These are phyloP conservation scores for Margaritispora aquatica DNA, from an alignment of 495 filamentous ascomycete species.

Conservation along the genomic window DNA sequence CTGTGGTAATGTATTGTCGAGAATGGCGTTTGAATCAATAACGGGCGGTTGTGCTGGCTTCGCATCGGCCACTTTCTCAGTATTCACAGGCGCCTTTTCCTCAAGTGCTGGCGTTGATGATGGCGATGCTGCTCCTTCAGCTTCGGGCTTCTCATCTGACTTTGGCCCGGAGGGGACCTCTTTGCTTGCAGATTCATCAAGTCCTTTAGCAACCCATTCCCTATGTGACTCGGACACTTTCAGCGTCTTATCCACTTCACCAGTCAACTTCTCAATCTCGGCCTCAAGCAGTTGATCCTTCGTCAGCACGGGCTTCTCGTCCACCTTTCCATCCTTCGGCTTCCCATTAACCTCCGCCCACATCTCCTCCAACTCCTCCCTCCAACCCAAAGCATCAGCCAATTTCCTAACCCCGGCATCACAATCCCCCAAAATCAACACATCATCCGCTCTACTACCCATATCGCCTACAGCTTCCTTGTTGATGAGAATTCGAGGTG, in stretches of 20 bases:
- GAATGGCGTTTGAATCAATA: constrained; percentile 6
- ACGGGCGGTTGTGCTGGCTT: background rate
- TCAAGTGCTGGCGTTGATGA: constrained; percentile 2
- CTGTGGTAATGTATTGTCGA: constrained; percentile 19
- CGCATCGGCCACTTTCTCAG: constrained; percentile 2
- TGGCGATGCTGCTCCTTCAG: too few relatives aligned
- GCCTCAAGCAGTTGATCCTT: constrained; percentile 50
- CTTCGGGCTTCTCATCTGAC: background rate
- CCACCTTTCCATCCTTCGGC: constrained; percentile 32
- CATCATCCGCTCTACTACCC: constrained; percentile 71
- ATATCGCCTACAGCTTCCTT: constrained; percentile 76
- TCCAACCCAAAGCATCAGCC: constrained; percentile 78
- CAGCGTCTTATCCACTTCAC: constrained; percentile 46
- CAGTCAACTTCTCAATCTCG: constrained; percentile 47
- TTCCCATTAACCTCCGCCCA: constrained; percentile 51
- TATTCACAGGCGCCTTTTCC: constrained; percentile 3
- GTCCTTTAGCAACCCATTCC: constrained; percentile 32
- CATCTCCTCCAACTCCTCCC: constrained; percentile 69
- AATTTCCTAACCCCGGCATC: constrained; percentile 80
- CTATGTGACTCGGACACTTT: constrained; percentile 41
- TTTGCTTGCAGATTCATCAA: constrained; percentile 19
- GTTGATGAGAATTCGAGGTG: constrained; percentile 82
- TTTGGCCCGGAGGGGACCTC: background rate
- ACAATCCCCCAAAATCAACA: constrained; percentile 67
- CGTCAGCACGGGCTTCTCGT: constrained; percentile 13